A percentile compares a stretch with the other conserved stretches of the same genome.
These are phyloP conservation scores for Irpex rosettiformis DNA, from an alignment of 1,284 basidiomycete genomes.

Conservation along the genomic window DNA sequence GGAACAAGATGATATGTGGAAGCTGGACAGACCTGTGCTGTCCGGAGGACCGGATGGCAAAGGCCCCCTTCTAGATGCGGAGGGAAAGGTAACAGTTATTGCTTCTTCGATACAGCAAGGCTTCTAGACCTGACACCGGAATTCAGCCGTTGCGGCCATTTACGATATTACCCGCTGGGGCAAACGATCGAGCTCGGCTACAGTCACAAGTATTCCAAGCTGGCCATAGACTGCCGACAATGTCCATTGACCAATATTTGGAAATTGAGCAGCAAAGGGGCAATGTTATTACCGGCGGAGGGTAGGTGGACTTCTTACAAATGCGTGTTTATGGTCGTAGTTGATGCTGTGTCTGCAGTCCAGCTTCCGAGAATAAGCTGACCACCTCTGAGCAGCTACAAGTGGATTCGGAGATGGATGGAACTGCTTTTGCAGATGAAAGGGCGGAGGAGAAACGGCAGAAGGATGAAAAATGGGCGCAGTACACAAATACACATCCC, in stretches of 20 bases:
- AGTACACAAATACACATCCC: slow-evolving; percentile 76
- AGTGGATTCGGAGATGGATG: slow-evolving; percentile 82
- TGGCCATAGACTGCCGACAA: slow-evolving; percentile 87
- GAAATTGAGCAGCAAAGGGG: slow-evolving; percentile 82
- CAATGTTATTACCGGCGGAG: slow-evolving; percentile 85
- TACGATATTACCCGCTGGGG: slow-evolving; percentile 80
- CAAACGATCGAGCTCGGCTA: slow-evolving; percentile 64
- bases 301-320: slow-evolving; percentile 47
- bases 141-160: slow-evolving; percentile 81
- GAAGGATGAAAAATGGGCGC: slow-evolving; percentile 88
- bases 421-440: slow-evolving; percentile 64
- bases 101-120: not conserved
- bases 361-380: slow-evolving; percentile 61
- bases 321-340: not conserved
- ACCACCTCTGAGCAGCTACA: slow-evolving; percentile 78
- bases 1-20: slow-evolving; percentile 66
- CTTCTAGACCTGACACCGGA: not conserved
- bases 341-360: slow-evolving; percentile 37
- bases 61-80: slow-evolving; percentile 69
- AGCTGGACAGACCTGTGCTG: slow-evolving; percentile 55
- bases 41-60: slow-evolving; percentile 40
- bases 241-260: slow-evolving; percentile 96
- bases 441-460: slow-evolving; percentile 75
- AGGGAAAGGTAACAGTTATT: slow-evolving; percentile 60
- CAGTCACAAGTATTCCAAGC: slow-evolving; percentile 84